Base-by-base conservation (phyloP, 148 eudicot species). In the Camellia japonica region DNA sequence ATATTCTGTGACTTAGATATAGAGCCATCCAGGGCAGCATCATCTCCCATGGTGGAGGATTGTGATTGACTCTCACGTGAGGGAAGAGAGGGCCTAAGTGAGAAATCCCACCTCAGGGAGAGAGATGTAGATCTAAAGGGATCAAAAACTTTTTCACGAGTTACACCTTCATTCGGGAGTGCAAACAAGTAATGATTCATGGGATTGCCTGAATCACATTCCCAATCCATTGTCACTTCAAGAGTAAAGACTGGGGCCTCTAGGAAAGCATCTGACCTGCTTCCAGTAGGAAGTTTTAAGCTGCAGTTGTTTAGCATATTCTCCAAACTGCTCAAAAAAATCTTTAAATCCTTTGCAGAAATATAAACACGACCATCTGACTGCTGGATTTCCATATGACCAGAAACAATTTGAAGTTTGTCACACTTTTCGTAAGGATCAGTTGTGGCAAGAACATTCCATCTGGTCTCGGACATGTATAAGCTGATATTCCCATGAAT, bases 161-260 rank as follows among this genome's bases (percentile, higher is more conserved):
- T 88, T 71, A 71, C 86, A 76, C 91, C 93, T 84, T 96, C 99
- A 68, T 73, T 80, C 10, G 99, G 99, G 73, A 94, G 95, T 19
- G 99, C 95, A 90, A 92, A 94, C 78, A 96, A 85, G 87, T 88
- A 96, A 86, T 96, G 99, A 86, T 96, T 90, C 80, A 94, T 87
- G 11, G 99, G 98, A 72, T 86, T 86, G 47, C 98, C 98, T 63
- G 99, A 96, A 76, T 91, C 97, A 86, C 99, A 96, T 81, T 87
- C 97, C 99, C 99, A 96, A 20, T 91, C 97, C 99, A 96, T 96
- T 71, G 84, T 90, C 75, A 96, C 97, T 87, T 92, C 98, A 80
- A 94, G 80, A 54, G 85, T 84, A 79, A 96, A 94, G 74, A 75
- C 56, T 20, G 99, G 98, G 77, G 90, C 89, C 83, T 92, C 95